Base-by-base conservation (phyloP, 2,329 filamentous ascomycete species). In the Aspergillus ustus region DNA sequence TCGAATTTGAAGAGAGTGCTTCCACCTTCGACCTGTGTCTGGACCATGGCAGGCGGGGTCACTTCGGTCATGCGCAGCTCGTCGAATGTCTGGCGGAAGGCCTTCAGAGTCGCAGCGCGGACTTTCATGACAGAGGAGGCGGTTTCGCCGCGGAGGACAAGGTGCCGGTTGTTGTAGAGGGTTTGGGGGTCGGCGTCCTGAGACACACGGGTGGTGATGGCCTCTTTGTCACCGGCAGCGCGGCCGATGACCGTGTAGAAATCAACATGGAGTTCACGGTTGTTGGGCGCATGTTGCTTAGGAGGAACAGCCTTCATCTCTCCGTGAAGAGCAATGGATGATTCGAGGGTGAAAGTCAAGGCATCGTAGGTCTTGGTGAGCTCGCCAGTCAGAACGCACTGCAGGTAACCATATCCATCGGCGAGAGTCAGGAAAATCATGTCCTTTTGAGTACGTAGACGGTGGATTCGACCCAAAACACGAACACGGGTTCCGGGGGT, bases 21-120 rank as follows among this genome's bases (percentile, higher is more conserved):
- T 60, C 93, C 93, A 67, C 93, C 93, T 80, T 98, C 93, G 73
- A 96, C 91, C 81, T 97, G 91, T 19, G 94, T 98, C 82, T 96
- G 95, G 63, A 97, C 95, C 77, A 96, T 89, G 34, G 92, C 92
- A 2, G 93, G 93, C 13, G 93, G 93, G 52, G 89, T 90, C 66
- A 97, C 93, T 80, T 97, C 93, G 72, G 89, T 85, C 77, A 94
- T 85, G 66, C 88, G 85, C 69, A 89, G 81, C 75, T 95, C 91
- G 72, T 90, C 87, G 82, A 92, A 97, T 43, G 88, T 85, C 72
- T 87, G 84, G 76, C 89, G 85, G 82, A 97, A 97, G 13, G 93
- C 91, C 67, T 85, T 87, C 76, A 96, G 88, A 57, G 94, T 87
- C 25, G 89, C 87, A 61, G 91, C 90, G 63, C 93, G 91, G 64